Evolutionary conservation across 1,284 basidiomycete genomes (phyloP), one percentile per base, ranked within the genome.

Genomic region (Ustilago trichophora): DNA sequence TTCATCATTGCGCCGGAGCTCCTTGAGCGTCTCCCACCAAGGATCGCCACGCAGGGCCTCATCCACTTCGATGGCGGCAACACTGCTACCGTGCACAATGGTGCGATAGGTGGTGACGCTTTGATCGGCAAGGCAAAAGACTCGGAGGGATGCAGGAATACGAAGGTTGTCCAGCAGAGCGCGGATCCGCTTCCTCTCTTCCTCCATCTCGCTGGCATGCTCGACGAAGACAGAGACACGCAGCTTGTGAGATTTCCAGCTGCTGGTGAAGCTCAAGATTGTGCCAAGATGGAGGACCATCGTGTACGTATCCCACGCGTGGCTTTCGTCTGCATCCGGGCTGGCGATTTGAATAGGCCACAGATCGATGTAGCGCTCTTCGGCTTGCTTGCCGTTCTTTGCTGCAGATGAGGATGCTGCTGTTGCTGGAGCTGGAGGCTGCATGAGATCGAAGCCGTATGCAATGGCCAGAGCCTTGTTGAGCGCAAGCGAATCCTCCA

Each of bases 221-320:
- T 80, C 79, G 40, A 80, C 79, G 63, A 80, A 80, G 4, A 80
- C 79, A 18, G 69, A 76, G 24, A 80, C 79, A 10, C 79, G 76
- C 25, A 80, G 64, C 53, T 76, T 67, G 65, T 80, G 79, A 27
- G 58, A 47, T 36, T 75, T 78, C 79, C 79, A 80, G 22, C 75
- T 76, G 37, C 76, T 73, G 1, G 79, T 80, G 19, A 80, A 59
- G 49, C 75, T 78, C 16, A 80, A 64, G 26, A 80, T 80, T 5
- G 79, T 80, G 47, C 79, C 79, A 33, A 80, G 70, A 35, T 80
- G 79, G 16, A 80, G 69, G 11, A 80, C 78, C 77, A 80, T 80
- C 9, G 79, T 80, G 60, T 80, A 80, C 6, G 77, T 80, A 50
- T 80, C 79, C 79, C 79, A 80, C 15, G 75, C 73, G 16, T 73